Conservation (phyloP, 495 filamentous ascomycete species). For the Penicillium alfredii region DNA sequence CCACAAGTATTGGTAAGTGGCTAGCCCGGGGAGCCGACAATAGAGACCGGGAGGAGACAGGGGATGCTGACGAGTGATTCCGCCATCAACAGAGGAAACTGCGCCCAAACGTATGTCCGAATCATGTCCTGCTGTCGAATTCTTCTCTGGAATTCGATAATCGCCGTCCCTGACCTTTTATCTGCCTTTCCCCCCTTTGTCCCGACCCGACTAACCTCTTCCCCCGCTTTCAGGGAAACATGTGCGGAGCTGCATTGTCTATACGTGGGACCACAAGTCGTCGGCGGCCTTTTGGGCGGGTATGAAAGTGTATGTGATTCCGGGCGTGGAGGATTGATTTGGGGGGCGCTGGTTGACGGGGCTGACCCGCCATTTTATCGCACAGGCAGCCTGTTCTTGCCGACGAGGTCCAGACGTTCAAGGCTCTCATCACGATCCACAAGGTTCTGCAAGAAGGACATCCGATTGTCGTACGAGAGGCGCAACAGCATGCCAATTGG, state of each 20-base stretch:
- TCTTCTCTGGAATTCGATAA: slow-evolving; percentile 11
- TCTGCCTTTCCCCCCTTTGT: background rate
- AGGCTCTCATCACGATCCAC: slow-evolving; percentile 86
- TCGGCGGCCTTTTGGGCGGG: slow-evolving; percentile 94
- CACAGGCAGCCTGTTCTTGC: slow-evolving; percentile 88
- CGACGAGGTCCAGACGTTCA: slow-evolving; percentile 93
- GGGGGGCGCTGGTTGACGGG: background rate
- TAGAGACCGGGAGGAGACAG: slow-evolving; percentile 7
- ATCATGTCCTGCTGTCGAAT: background rate
- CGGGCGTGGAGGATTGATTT: background rate
- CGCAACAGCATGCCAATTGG: slow-evolving; percentile 83
- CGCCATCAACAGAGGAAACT: slow-evolving; percentile 63
- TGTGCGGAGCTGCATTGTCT: slow-evolving; percentile 96
- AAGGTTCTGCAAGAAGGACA: slow-evolving; percentile 97
- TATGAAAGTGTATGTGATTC: slow-evolving; percentile 82
- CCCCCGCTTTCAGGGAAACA: slow-evolving; percentile 63
- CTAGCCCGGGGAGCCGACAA: slow-evolving; percentile 2
- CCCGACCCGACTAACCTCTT: slow-evolving; percentile 5
- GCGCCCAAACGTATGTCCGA: slow-evolving; percentile 75
- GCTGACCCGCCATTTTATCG: slow-evolving; percentile 15
- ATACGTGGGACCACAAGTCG: slow-evolving; percentile 99
- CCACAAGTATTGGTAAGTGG: slow-evolving; percentile 71
- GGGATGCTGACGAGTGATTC: slow-evolving; percentile 20
- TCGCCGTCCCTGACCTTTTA: slow-evolving; percentile 2
- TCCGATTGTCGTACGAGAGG: slow-evolving; percentile 78